phyloP scores from a whole-genome alignment of 1,284 basidiomycete species.

The Ustilago cynodontis region DNA sequence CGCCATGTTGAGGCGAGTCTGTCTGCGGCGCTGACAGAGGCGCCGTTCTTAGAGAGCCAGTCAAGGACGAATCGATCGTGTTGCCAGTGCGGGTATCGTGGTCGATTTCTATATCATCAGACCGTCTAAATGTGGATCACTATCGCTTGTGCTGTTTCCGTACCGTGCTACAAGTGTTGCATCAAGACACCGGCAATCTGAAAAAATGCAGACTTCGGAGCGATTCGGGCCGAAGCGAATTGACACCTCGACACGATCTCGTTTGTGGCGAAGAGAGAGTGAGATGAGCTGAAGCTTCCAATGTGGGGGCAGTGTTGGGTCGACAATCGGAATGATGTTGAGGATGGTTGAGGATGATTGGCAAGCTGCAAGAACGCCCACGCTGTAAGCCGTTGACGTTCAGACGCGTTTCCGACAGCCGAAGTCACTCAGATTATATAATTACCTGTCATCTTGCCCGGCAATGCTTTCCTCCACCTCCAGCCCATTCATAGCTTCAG shows the following conservation, averaged over 20 bases:
- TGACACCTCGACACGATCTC: no score
- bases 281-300: neutral
- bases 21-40: neutral
- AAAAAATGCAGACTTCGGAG: no score
- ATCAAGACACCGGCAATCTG: neutral
- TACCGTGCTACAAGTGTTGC: neutral
- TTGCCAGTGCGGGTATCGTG: neutral
- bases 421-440: conserved; percentile 18
- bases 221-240: no score
- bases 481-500: neutral
- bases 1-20: conserved; percentile 50
- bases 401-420: conserved; percentile 31
- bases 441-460: conserved; percentile 1
- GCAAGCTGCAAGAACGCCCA: conserved; percentile 22
- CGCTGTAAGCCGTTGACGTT: conserved; percentile 1
- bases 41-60: neutral
- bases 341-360: conserved; percentile 12
- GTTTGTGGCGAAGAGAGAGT: neutral
- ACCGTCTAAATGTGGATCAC: neutral
- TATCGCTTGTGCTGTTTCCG: neutral
- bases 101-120: neutral
- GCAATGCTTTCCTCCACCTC: conserved; percentile 11
- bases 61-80: neutral
- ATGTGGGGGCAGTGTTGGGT: neutral
- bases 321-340: conserved; percentile 1